Base-by-base conservation (phyloP, 352 stramenopile genomes). In the Plasmopara muralis region DNA sequence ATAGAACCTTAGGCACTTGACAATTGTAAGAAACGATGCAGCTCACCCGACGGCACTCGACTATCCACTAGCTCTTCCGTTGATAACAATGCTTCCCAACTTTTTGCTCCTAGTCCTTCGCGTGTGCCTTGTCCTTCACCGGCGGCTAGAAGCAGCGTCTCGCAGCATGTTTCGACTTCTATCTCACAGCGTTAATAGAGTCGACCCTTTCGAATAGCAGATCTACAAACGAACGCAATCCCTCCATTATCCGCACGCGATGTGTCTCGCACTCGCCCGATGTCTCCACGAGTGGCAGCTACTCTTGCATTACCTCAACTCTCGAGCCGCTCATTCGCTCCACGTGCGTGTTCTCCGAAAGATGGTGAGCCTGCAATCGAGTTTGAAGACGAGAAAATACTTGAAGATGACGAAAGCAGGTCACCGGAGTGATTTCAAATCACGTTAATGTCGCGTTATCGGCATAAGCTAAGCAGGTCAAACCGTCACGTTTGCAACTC, bases 361-460 rank as follows among this genome's bases (percentile, higher is more conserved):
- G 25, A 8, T 45, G 48, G 57, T 25, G 58, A 75, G 6, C 8
- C 39, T 39, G 56, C 55, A 8, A 38, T 67, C 20, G 70, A 77
- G 43, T 75, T 66, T n/a, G 70, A 80, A 55, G 68, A 75, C 14
- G 70, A 74, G 15, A 62, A 76, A 46, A 45, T 66, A 13, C 25
- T 78, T 6, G 66, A 25, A 25, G 20, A 64, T 9, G 47, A 50
- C 12, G 37, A 47, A 35, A 12, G 31, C 2, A 37, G n/a, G 29
- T 64, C 50, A 33, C 34, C 45, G 42, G 57, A 67, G 13, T 50
- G 43, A 34, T 47, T 41, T 40, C 66, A 33, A 39, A 51, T 31
- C 43, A 65, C 52, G 34, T 15, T 8, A 53, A 29, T 60, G 35
- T 49, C 35, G 28, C 31, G 39, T 39, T 56, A 47, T 50, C 60